These are phyloP conservation scores for Hyphodiscus hymeniophilus DNA, from an alignment of 495 filamentous ascomycete genomes.

Conservation along the genomic window DNA sequence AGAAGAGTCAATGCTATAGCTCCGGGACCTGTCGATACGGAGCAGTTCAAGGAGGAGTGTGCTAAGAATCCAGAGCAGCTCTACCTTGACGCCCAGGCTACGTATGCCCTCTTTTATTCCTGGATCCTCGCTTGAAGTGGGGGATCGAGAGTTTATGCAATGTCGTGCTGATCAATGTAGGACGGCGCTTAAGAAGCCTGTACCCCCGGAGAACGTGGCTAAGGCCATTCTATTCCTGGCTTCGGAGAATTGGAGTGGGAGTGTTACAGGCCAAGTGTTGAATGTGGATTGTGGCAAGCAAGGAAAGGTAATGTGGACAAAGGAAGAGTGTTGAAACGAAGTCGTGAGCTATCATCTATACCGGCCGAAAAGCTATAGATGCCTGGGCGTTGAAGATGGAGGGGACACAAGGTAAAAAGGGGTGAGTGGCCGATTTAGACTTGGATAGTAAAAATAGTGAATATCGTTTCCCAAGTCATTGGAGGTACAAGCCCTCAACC, in stretches of 20 bases:
- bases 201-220: conserved; percentile 29
- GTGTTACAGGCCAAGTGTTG: conserved; percentile 31
- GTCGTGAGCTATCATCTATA: too few relatives aligned
- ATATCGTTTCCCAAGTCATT: too few relatives aligned
- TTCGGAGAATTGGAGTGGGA: conserved; percentile 31
- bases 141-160: too few relatives aligned
- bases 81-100: conserved; percentile 32
- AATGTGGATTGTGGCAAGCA: conserved; percentile 35
- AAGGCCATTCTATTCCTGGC: conserved; percentile 33
- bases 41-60: conserved; percentile 29
- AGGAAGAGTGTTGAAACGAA: conserved; percentile 27
- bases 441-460: too few relatives aligned
- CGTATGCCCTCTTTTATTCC: too few relatives aligned
- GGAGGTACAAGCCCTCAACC: too few relatives aligned
- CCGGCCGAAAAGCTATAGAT: too few relatives aligned
- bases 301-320: conserved; percentile 32
- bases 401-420: too few relatives aligned
- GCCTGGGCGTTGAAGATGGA: too few relatives aligned
- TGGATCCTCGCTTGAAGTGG: too few relatives aligned
- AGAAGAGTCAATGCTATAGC: conserved; percentile 34
- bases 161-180: too few relatives aligned
- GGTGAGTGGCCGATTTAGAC: too few relatives aligned
- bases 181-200: conserved; percentile 22
- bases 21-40: conserved; percentile 34
- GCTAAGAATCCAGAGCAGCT: conserved; percentile 27